Conservation (phyloP, 2,329 filamentous ascomycete species). For the Sphaerulina populicola region DNA sequence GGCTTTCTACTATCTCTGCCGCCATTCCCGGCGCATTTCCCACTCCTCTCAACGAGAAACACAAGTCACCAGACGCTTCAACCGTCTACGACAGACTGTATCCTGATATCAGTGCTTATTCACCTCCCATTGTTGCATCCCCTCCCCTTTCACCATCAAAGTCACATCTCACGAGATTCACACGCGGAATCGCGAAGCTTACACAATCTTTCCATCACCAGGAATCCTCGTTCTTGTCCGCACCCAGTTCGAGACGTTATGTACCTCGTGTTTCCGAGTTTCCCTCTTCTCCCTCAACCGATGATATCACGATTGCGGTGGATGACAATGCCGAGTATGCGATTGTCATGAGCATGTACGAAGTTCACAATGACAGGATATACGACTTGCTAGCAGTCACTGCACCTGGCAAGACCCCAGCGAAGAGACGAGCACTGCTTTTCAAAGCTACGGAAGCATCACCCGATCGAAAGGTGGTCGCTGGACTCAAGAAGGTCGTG, state of each 20-base stretch:
- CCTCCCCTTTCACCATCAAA: constrained; percentile 18
- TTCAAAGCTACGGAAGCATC: constrained; percentile 89
- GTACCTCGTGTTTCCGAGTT: constrained; percentile 62
- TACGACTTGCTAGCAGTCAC: constrained; percentile 75
- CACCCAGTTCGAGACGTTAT: constrained; percentile 43
- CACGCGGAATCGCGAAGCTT: constrained; percentile 27
- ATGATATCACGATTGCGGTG: constrained; percentile 57
- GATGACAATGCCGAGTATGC: constrained; percentile 71
- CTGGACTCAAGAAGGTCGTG: constrained; percentile 81
- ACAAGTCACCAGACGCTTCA: constrained; percentile 18
- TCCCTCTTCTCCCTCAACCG: constrained; percentile 66
- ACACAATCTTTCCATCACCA: constrained; percentile 24
- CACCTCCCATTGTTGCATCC: constrained; percentile 10
- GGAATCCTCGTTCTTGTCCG: constrained; percentile 36
- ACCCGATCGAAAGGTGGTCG: constrained; percentile 87
- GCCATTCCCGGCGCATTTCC: constrained; percentile 27
- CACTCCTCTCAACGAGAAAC: constrained; percentile 11
- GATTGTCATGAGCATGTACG: constrained; percentile 92
- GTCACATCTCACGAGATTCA: constrained; percentile 16
- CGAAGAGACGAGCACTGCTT: constrained; percentile 66
- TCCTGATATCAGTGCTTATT: constrained; percentile 26
- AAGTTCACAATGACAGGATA: constrained; percentile 97
- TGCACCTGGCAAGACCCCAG: constrained; percentile 45
- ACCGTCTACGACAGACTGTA: constrained; percentile 29
- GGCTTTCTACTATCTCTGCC: constrained; percentile 24